These are phyloP conservation scores for Periconia digitata DNA, from an alignment of 2,329 filamentous ascomycete genomes.

Conservation along the genomic window DNA sequence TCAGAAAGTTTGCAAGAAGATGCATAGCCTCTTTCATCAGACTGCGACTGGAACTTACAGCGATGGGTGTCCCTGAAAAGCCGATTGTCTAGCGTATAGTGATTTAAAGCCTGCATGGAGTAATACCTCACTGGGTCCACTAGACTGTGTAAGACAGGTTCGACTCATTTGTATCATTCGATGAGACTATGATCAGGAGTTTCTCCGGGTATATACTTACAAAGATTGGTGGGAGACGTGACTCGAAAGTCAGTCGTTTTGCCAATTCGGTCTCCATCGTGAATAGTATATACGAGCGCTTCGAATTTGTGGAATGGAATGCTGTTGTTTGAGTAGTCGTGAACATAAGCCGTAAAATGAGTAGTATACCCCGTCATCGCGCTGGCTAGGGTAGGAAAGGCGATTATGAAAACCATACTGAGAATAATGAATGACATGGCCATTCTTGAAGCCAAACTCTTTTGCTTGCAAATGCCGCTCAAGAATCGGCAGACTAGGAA, in stretches of 20 bases:
- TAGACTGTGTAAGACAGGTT: too few relatives aligned
- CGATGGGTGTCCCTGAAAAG: too few relatives aligned
- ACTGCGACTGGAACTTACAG: too few relatives aligned
- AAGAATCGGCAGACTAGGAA: neutral
- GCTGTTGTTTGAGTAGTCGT: conserved; percentile 2
- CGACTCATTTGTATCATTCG: too few relatives aligned
- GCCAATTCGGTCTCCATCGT: conserved; percentile 16
- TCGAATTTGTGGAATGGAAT: conserved; percentile 11
- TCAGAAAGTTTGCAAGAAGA: too few relatives aligned
- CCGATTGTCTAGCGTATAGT: too few relatives aligned
- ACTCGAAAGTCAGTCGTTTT: conserved; percentile 3
- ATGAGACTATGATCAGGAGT: too few relatives aligned
- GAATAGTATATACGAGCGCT: conserved; percentile 12
- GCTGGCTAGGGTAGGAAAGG: conserved; percentile 20
- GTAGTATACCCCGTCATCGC: conserved; percentile 25
- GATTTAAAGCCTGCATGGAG: too few relatives aligned
- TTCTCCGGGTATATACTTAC: too few relatives aligned
- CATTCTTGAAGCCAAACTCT: conserved; percentile 13
- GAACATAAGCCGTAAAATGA: conserved; percentile 11
- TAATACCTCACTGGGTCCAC: too few relatives aligned
- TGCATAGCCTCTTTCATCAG: too few relatives aligned
- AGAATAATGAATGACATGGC: conserved; percentile 25
- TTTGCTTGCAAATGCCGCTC: conserved; percentile 9
- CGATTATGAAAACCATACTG: conserved; percentile 16
- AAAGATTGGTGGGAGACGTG: too few relatives aligned